phyloP scores from a whole-genome alignment of 2,329 filamentous ascomycete species.

The Verticillium nubilum region DNA sequence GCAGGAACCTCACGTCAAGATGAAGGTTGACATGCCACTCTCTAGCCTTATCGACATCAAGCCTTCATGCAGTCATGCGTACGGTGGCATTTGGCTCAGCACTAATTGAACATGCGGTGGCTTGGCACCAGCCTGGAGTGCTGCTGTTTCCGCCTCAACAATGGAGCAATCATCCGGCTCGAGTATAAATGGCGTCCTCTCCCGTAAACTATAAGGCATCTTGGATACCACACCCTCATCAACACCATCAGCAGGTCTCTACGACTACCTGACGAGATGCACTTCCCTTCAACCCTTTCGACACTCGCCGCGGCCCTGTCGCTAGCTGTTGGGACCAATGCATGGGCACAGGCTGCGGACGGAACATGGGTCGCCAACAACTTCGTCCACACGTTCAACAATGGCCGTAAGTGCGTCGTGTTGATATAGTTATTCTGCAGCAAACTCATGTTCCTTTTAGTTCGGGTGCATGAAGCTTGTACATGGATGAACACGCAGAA shows the following conservation, averaged over 20 bases:
- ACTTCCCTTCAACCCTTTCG: neutral
- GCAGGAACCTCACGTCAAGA: too few relatives aligned
- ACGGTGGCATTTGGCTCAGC: too few relatives aligned
- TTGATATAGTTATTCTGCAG: neutral
- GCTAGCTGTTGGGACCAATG: neutral
- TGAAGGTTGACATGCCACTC: too few relatives aligned
- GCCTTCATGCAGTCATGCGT: too few relatives aligned
- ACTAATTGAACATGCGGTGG: too few relatives aligned
- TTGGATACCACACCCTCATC: neutral
- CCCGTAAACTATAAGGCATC: neutral
- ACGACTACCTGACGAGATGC: neutral
- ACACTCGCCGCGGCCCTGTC: neutral
- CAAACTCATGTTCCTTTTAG: neutral
- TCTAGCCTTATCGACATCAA: too few relatives aligned
- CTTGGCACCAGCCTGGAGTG: too few relatives aligned
- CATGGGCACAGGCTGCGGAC: slow-evolving; percentile 1
- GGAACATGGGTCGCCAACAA: slow-evolving; percentile 1
- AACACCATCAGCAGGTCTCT: neutral
- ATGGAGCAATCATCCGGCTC: neutral
- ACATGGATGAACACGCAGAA: slow-evolving; percentile 2
- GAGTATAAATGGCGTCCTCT: neutral
- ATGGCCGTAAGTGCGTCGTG: neutral
- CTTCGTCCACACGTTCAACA: neutral
- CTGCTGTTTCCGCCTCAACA: neutral
- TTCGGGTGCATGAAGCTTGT: neutral